Conservation (phyloP, 2,329 filamentous ascomycete genomes). For the Fusarium austroafricanum region DNA sequence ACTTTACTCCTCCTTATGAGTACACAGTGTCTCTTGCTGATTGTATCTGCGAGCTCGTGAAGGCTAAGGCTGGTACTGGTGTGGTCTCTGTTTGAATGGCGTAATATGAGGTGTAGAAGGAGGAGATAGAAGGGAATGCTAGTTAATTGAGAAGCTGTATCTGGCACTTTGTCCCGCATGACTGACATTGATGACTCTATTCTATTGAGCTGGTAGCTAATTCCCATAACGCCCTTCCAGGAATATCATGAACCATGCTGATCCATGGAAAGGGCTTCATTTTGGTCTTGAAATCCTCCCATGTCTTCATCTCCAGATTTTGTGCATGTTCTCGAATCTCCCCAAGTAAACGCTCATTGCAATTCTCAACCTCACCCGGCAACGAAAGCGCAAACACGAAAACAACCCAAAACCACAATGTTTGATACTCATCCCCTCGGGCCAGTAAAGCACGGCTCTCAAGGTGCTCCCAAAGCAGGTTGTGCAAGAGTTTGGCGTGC, state of each 20-base stretch:
- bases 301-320: constrained; percentile 1
- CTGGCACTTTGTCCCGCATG: too few relatives aligned
- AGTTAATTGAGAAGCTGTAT: not conserved
- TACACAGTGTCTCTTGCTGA: constrained; percentile 46
- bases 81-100: constrained; percentile 20
- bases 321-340: not conserved
- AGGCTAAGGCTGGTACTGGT: constrained; percentile 43
- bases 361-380: not conserved
- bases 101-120: not conserved
- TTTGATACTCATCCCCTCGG: constrained; percentile 13
- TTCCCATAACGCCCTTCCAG: constrained; percentile 27
- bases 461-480: constrained; percentile 11
- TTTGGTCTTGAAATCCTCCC: constrained; percentile 14
- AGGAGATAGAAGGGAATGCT: too few relatives aligned
- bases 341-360: not conserved
- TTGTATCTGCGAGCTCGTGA: constrained; percentile 42
- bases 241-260: constrained; percentile 16
- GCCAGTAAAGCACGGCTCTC: not conserved
- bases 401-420: constrained; percentile 28
- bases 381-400: constrained; percentile 27
- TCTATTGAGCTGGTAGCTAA: not conserved
- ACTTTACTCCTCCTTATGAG: constrained; percentile 51
- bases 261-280: constrained; percentile 34
- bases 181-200: too few relatives aligned
- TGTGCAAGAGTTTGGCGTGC: constrained; percentile 10